Percentiles rank a stretch among this genome's conserved stretches.
These are phyloP conservation scores for Piromyces sp. DNA, from an alignment of 192 early-diverging fungal species.

Conservation along the genomic window DNA sequence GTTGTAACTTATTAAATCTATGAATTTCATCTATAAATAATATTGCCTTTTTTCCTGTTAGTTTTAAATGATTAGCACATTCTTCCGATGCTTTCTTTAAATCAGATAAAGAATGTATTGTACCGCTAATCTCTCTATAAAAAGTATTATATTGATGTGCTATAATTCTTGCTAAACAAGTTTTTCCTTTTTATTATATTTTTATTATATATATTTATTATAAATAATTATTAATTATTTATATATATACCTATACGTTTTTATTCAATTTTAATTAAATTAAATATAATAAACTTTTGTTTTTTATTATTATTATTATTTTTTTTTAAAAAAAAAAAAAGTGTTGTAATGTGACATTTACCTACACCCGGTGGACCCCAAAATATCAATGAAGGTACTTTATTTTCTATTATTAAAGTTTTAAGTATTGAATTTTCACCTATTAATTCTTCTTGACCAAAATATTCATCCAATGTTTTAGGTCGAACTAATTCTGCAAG, in stretches of 20 bases:
- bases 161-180: neutral
- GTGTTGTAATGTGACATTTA: conserved; percentile 11
- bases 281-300: no score
- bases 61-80: neutral
- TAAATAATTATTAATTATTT: no score
- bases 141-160: neutral
- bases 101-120: neutral
- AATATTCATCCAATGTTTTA: conserved; percentile 36
- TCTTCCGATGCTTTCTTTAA: neutral
- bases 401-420: conserved; percentile 41
- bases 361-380: conserved; percentile 48
- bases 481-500: conserved; percentile 48
- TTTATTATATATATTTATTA: neutral
- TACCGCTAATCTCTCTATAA: neutral
- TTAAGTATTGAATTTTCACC: conserved; percentile 46
- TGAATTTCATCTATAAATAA: neutral
- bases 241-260: no score
- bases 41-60: neutral
- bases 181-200: neutral
- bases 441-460: conserved; percentile 53
- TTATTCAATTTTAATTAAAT: no score
- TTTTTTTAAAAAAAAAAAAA: no score
- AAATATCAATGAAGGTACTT: conserved; percentile 60
- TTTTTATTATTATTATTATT: no score
- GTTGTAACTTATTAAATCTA: neutral